Base-by-base conservation (phyloP, 371 early-diverging fungal species). In the Haplosporangium sp. region DNA sequence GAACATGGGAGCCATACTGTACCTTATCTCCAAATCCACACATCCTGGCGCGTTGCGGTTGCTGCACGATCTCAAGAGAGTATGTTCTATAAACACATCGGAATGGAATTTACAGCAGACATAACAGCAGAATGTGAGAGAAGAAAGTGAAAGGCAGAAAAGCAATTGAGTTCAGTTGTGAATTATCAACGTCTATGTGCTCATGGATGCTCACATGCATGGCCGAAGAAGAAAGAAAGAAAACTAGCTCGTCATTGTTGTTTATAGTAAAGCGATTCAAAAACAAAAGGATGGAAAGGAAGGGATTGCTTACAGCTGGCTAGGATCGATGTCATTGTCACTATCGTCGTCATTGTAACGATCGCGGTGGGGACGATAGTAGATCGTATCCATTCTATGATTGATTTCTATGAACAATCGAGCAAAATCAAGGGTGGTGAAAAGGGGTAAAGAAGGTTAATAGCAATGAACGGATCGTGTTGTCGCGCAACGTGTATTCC, bases 1-100 rank as follows among this genome's bases (percentile, higher is more conserved):
- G 29, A 29, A 29, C 29, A 29, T 29, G 29, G 29, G 4, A 29
- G 4, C 29, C 29, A 48, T 13, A 20, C 29, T 2, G 42, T 64
- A 70, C 71, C 68, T 85, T 91, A 57, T 90, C 91, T 2, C 92
- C 91, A 85, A 90, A 91, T n/a, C 92, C 92, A 68, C 94, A 93
- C 90, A 93, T 91, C 13, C 94, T 85, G 7, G 92, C 92, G 29
- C 94, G 84, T 16, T 77, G 73, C 2, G 94, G 93, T 48, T 93
- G 91, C 73, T 93, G 93, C 11, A 86, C 82, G 43, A 90, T 64
- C 18, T 64, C 59, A 12, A 70, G 40, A 40, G 59, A 59, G 20
- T 64, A 70, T 0, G 55, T 18, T 55, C 71, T 70, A 43, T 9
- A 45, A n/a, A 12, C 4, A n/a, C 10, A 12, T 14, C n/a, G 46